Percentiles rank a stretch among this genome's conserved stretches.
Evolutionary conservation across 2,329 filamentous ascomycete species (phyloP).

Genomic region (Nannizziopsis arthrosporioides): DNA sequence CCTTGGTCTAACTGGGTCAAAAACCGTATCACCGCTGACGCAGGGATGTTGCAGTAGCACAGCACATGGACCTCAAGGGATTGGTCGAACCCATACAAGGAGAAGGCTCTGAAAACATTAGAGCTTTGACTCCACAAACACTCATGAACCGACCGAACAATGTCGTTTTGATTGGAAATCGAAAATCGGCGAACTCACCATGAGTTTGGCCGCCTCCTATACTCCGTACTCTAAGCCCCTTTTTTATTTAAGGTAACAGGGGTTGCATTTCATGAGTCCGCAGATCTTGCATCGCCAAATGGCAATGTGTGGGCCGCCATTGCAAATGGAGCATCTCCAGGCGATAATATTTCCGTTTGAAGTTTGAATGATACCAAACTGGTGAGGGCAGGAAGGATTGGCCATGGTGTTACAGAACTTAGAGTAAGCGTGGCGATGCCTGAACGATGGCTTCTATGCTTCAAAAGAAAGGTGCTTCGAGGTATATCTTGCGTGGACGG

Average conservation of each 20-base stretch:
- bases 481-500: too few relatives aligned
- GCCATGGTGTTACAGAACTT: constrained; percentile 7
- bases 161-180: too few relatives aligned
- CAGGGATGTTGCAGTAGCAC: constrained; percentile 9
- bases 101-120: too few relatives aligned
- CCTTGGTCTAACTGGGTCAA: neutral
- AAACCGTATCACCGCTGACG: neutral
- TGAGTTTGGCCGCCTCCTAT: neutral
- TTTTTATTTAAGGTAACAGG: constrained; percentile 24
- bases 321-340: constrained; percentile 35
- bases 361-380: constrained; percentile 27
- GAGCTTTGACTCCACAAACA: too few relatives aligned
- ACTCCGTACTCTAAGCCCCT: neutral
- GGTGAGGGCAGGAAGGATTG: constrained; percentile 12
- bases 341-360: constrained; percentile 34
- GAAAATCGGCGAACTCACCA: neutral
- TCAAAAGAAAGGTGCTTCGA: too few relatives aligned
- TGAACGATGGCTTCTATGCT: neutral
- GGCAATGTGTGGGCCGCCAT: constrained; percentile 30
- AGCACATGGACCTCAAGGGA: constrained; percentile 3
- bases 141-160: too few relatives aligned
- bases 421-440: neutral
- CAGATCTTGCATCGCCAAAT: constrained; percentile 36
- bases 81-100: neutral
- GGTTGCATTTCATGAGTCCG: constrained; percentile 32